These are phyloP conservation scores for Zalerion maritima DNA, from an alignment of 495 filamentous ascomycete species.

Conservation along the genomic window DNA sequence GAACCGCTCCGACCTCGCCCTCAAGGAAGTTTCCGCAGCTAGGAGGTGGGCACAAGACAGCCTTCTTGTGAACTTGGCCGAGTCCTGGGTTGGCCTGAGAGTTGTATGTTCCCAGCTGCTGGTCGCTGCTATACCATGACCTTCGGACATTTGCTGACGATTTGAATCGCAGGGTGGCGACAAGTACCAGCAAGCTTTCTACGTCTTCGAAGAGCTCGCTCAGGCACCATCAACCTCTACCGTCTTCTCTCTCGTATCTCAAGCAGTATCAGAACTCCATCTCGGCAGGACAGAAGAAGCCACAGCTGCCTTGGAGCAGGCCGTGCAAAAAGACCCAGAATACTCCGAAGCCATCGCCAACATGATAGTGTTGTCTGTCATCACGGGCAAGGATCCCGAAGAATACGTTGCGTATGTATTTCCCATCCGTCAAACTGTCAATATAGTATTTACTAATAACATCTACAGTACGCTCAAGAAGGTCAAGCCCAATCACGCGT, in stretches of 20 bases:
- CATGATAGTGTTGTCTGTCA: conserved; percentile 56
- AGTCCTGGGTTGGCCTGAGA: conserved; percentile 86
- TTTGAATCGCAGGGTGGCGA: conserved; percentile 58
- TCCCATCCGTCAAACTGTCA: no score
- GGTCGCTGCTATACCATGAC: neutral
- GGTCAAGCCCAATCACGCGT: conserved; percentile 43
- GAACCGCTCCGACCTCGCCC: conserved; percentile 76
- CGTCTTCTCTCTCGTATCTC: conserved; percentile 55
- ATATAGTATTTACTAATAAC: conserved; percentile 8
- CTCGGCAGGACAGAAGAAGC: conserved; percentile 82
- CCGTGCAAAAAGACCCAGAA: conserved; percentile 55
- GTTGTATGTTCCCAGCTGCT: conserved; percentile 45
- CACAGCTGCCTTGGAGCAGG: conserved; percentile 68
- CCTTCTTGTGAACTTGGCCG: conserved; percentile 82
- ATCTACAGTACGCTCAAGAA: conserved; percentile 40
- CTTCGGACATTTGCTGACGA: conserved; percentile 1
- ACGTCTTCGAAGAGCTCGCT: conserved; percentile 95
- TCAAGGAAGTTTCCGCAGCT: conserved; percentile 80
- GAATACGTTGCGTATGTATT: conserved; percentile 44
- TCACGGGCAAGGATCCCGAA: conserved; percentile 52
- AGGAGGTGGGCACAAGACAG: conserved; percentile 93
- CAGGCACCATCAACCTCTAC: conserved; percentile 63
- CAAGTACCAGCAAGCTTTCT: conserved; percentile 92
- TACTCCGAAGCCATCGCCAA: conserved; percentile 69
- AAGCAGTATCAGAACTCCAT: conserved; percentile 86